Base-by-base conservation (phyloP, 257 asterid genomes). In the Ilex asprella region DNA sequence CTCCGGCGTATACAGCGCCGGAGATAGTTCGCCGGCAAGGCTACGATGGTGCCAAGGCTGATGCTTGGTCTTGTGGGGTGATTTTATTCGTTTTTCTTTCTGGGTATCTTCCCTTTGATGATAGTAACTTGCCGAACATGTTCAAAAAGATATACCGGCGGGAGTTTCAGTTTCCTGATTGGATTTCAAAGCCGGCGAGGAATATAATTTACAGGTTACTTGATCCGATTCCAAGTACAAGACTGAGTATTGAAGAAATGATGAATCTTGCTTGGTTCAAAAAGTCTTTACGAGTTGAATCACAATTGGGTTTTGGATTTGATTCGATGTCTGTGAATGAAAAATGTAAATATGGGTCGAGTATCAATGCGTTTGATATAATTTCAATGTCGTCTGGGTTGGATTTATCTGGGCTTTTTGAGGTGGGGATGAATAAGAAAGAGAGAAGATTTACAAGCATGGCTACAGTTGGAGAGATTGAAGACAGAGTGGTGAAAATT, bases 51-150 rank as follows among this genome's bases (percentile, higher is more conserved):
- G 79, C 84, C 13, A 88, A 82, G 76, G 95, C 98, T 5, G 98
- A 91, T 54, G 96, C 98, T 0, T 91, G 98, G 98, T 91, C 98
- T 0, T 88, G 96, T 60, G 98, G 98, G 0, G 86, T 84, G 12
- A 77, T 91, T 0, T 70, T 91, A 14, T 88, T 81, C 49, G 78
- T 66, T 1, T 88, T 91, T 65, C 69, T 91, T 2, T 86, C 78
- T 3, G 98, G 98, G 0, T 15, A 70, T 49, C 75, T 84, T 1
- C 95, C 96, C 0, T 91, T 86, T 15, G 95, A 89, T 41, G 98
- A 89, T 9, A 59, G 81, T 61, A 86, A 89, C 68, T 65, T 89
- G 52, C 66, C 86, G 0, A 78, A 31, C 67, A 84, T 92, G 98
- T 82, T 81, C 75, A 85, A 86, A 9, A 87, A 95, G 52, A 84